phyloP scores from a whole-genome alignment of 805 yeast species.

The Scheffersomyces lignosus region DNA sequence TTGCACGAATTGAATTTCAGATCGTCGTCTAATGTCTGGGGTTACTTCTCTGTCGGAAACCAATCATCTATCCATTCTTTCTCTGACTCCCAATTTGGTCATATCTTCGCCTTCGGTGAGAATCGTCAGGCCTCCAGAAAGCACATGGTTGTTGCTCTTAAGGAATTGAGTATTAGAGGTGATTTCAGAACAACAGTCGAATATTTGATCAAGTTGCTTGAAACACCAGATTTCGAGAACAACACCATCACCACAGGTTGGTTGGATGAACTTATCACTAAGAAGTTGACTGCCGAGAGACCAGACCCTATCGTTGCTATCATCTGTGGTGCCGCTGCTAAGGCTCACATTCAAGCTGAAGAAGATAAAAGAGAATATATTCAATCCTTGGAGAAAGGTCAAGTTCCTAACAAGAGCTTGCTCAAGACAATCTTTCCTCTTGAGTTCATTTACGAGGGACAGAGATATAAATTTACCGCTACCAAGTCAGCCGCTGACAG shows the following conservation, averaged over 20 bases:
- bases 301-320: conserved; percentile 92
- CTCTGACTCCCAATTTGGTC: conserved; percentile 98
- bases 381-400: conserved; percentile 88
- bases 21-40: conserved; percentile 98
- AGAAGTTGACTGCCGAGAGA: conserved; percentile 93
- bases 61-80: conserved; percentile 97
- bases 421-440: conserved; percentile 87
- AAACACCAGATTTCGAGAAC: conserved; percentile 94
- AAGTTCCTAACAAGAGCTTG: conserved; percentile 80
- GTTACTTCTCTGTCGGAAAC: conserved; percentile 95
- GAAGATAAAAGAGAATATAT: conserved; percentile 69
- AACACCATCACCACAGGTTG: conserved; percentile 98
- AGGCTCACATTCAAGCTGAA: conserved; percentile 80
- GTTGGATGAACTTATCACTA: conserved; percentile 94
- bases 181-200: conserved; percentile 98
- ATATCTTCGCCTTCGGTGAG: conserved; percentile 98
- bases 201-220: conserved; percentile 89
- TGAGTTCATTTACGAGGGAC: conserved; percentile 94
- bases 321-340: conserved; percentile 97
- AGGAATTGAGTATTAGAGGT: conserved; percentile 95
- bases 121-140: conserved; percentile 97
- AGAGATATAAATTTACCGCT: conserved; percentile 90
- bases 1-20: conserved; percentile 95
- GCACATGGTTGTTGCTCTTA: conserved; percentile 98
- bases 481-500: conserved; percentile 86